A percentile compares a stretch with the other conserved stretches of the same genome.
Evolutionary conservation across 2,329 filamentous ascomycete species (phyloP).

Genomic region (Myriangium duriaei): DNA sequence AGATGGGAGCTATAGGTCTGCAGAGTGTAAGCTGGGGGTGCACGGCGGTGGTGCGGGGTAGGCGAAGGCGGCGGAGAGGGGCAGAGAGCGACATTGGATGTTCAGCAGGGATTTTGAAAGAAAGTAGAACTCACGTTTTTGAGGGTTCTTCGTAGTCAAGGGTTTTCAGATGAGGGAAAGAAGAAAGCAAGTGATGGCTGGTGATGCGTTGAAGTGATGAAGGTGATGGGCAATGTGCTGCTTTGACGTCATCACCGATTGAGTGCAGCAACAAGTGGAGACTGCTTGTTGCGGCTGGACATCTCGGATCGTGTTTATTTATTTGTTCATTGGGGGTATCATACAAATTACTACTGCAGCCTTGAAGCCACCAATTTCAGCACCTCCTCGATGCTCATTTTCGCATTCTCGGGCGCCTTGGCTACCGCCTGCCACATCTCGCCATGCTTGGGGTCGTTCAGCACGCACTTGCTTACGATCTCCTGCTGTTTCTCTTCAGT

Average conservation of each 20-base stretch:
- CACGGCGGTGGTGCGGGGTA: constrained; percentile 10
- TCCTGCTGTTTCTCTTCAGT: constrained; percentile 86
- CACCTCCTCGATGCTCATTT: constrained; percentile 65
- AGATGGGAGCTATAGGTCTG: constrained; percentile 1
- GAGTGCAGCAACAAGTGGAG: too few species aligned
- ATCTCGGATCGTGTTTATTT: too few species aligned
- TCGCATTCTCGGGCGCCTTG: constrained; percentile 74
- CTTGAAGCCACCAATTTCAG: constrained; percentile 61
- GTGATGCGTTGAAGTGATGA: too few species aligned
- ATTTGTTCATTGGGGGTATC: neutral
- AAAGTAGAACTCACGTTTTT: too few species aligned
- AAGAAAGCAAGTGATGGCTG: too few species aligned
- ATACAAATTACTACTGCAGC: constrained; percentile 29
- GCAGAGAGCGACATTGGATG: constrained; percentile 12
- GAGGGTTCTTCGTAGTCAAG: too few species aligned
- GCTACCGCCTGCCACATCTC: constrained; percentile 80
- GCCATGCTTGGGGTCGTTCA: constrained; percentile 81
- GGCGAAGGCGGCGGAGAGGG: constrained; percentile 12
- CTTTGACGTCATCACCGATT: too few species aligned
- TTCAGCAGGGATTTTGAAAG: too few species aligned
- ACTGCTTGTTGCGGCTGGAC: too few species aligned
- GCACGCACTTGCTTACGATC: constrained; percentile 65
- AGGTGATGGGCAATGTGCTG: too few species aligned
- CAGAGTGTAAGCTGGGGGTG: constrained; percentile 7
- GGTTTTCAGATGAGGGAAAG: too few species aligned